Evolutionary conservation across 2,329 filamentous ascomycete genomes (phyloP), one percentile per base, ranked within the genome.

Genomic region (Phyllosticta ampelicida): DNA sequence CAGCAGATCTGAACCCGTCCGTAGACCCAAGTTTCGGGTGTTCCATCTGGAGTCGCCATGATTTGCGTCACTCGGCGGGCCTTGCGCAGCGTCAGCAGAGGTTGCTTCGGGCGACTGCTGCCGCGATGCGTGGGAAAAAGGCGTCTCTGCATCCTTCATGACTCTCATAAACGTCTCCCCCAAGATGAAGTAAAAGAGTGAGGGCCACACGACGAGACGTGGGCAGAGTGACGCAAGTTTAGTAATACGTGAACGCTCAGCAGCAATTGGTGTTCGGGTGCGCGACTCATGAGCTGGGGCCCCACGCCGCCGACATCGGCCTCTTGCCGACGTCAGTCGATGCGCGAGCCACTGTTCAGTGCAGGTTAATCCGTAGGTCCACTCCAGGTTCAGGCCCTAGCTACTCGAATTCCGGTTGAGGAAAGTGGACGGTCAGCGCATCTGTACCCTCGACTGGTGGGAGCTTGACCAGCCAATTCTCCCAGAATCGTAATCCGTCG

Each of bases 401-500:
- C 36, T 44, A 44, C 36, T 44, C 36, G n/a, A n/a, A 44, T 16
- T 44, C 36, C 36, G 36, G 36, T 44, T 44, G 36, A 8, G 36
- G 36, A 44, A 44, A 44, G 16, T 44, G 36, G 36, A 44, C n/a
- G 13, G 36, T 44, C 36, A 44, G 36, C 36, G 36, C 36, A 44
- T 44, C 36, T 44, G 36, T 44, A 36, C 48, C 55, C 51, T 58
- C 55, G 19, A 58, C 29, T 1, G 21, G 29, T 5, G 59, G 60
- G 16, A 56, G 23, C 13, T 59, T 55, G 11, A 64, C 60, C 29
- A 75, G 65, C 72, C 72, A 74, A 60, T 99, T 99, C 73, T 88
- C 85, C 94, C 94, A 99, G 71, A 95, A 99, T 66, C 86, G 86
- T 52, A 95, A 77, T 0, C 94, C 94, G 70, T 96, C 91, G 13